phyloP scores from a whole-genome alignment of 1,284 basidiomycete species.

The Peniophora sp. region DNA sequence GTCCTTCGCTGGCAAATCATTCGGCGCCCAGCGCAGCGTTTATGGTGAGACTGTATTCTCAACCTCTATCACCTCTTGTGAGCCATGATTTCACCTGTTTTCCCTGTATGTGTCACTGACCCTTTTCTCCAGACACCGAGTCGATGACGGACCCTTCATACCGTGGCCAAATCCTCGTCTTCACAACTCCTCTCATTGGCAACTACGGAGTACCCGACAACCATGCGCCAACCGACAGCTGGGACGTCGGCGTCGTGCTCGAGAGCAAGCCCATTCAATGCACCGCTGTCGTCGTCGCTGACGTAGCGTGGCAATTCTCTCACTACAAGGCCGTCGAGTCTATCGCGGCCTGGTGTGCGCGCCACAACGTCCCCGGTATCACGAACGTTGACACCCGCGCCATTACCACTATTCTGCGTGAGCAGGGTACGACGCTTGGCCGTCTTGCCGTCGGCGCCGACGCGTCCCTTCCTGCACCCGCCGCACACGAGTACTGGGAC shows the following conservation, averaged over 20 bases:
- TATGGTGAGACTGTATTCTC: slow-evolving; percentile 99
- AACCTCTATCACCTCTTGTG: slow-evolving; percentile 96
- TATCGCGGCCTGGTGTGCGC: slow-evolving; percentile 88
- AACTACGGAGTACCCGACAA: slow-evolving; percentile 97
- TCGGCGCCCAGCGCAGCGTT: slow-evolving; percentile 83
- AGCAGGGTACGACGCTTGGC: slow-evolving; percentile 96
- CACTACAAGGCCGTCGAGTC: slow-evolving; percentile 94
- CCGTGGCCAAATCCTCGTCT: slow-evolving; percentile 95
- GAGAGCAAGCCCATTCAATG: slow-evolving; percentile 91
- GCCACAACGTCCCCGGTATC: slow-evolving; percentile 87
- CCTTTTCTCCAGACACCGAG: slow-evolving; percentile 71
- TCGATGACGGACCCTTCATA: slow-evolving; percentile 99
- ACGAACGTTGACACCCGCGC: slow-evolving; percentile 98
- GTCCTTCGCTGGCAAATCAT: slow-evolving; percentile 83
- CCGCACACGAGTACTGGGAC: slow-evolving; percentile 79
- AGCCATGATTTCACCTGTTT: slow-evolving; percentile 19
- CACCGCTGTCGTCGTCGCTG: slow-evolving; percentile 87
- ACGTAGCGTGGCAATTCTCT: slow-evolving; percentile 92
- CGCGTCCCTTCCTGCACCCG: slow-evolving; percentile 51
- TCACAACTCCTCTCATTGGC: slow-evolving; percentile 96
- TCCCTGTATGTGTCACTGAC: slow-evolving; percentile 1
- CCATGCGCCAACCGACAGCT: slow-evolving; percentile 62
- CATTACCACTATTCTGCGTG: slow-evolving; percentile 87
- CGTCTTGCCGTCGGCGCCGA: slow-evolving; percentile 83
- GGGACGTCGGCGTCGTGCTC: slow-evolving; percentile 85